Base-by-base conservation (phyloP, 371 early-diverging fungal species). In the Parasitella parasitica region DNA sequence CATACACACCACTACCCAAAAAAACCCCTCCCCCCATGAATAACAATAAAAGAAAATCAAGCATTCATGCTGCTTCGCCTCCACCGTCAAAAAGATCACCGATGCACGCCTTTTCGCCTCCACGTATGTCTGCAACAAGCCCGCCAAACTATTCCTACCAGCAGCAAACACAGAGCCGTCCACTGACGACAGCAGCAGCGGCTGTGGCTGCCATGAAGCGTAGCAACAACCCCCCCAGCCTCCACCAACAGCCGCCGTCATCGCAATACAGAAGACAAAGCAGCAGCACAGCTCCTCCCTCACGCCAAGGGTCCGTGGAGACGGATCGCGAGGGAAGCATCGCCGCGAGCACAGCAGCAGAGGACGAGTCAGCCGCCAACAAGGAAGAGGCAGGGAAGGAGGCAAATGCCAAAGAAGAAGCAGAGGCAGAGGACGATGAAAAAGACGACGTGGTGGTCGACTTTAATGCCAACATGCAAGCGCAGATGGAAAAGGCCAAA, bases 401-500 rank as follows among this genome's bases (percentile, higher is more conserved):
- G 4, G 52, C 55, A 54, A 64, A 74, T 15, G 67, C 59, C 28
- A 74, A 66, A 9, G 62, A 53, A 22, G 76, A 79, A 15, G 71
- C 66, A 18, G 78, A 80, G 22, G 76, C 61, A 20, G 78, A 77
- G 12, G 81, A 77, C 27, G 81, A 80, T 41, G 72, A 77, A 56
- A 75, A 80, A 20, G 78, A 77, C 27, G 76, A 80, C 13, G 37
- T 76, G 6, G 69, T 65, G 3, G 52, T 69, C 2, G 80, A 76
- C 54, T 74, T 77, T 71, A 74, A 76, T 69, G 73, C 72, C 1
- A 66, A 72, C 43, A 77, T 80, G 68, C 76, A 76, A 50, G 71
- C 77, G 22, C 78, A 77, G 61, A 76, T 77, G 72, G 81, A 77
- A 59, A 75, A 77, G 30, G 67, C 70, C 24, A 80, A 80, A 35